Conservation (phyloP, 2,329 filamentous ascomycete genomes). For the Colletotrichum sp. region DNA sequence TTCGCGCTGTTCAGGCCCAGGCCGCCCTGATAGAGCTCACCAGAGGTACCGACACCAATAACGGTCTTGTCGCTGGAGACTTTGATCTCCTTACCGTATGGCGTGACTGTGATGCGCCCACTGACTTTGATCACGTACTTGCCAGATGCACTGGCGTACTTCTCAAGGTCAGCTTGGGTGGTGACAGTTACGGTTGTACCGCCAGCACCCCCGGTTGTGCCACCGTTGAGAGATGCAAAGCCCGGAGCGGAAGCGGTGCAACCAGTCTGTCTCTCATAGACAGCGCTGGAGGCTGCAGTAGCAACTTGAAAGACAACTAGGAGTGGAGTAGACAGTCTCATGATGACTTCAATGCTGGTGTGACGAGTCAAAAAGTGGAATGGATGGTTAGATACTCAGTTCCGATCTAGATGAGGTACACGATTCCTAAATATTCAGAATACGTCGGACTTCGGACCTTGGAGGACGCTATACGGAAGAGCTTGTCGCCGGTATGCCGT, state of each 20-base stretch:
- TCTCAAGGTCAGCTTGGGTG: conserved; percentile 26
- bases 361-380: too few relatives aligned
- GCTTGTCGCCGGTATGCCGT: background rate
- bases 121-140: conserved; percentile 29
- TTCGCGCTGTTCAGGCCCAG: conserved; percentile 15
- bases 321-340: background rate
- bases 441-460: background rate
- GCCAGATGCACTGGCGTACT: conserved; percentile 24
- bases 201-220: conserved; percentile 26
- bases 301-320: background rate
- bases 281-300: background rate
- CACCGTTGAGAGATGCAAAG: conserved; percentile 29
- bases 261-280: background rate
- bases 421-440: background rate
- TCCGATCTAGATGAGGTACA: background rate
- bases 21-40: conserved; percentile 19
- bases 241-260: conserved; percentile 23
- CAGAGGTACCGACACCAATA: conserved; percentile 20
- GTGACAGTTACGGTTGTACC: conserved; percentile 25
- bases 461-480: background rate
- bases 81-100: conserved; percentile 26
- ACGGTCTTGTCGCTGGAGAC: conserved; percentile 26
- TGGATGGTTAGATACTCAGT: background rate
- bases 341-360: background rate
- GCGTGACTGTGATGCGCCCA: conserved; percentile 26